phyloP scores from a whole-genome alignment of 331 rosid species.

The Saraca asoca region DNA sequence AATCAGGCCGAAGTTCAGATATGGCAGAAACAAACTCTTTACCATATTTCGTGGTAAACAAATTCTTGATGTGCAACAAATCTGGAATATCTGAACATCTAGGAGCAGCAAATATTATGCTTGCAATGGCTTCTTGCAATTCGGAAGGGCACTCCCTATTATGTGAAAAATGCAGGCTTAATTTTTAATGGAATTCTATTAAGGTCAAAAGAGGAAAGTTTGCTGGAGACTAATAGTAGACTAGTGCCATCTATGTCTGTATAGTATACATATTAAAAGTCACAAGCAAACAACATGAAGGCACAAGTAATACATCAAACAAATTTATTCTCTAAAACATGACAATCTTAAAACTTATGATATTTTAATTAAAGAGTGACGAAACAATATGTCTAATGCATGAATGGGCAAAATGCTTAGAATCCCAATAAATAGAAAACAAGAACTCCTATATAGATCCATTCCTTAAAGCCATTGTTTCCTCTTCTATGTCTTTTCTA shows the following conservation, averaged over 20 bases:
- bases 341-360: too few relatives aligned
- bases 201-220: neutral
- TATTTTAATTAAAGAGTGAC: too few relatives aligned
- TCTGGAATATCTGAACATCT: constrained; percentile 97
- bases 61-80: constrained; percentile 78
- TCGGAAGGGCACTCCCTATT: constrained; percentile 89
- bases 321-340: too few relatives aligned
- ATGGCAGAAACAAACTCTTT: constrained; percentile 73
- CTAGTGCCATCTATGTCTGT: neutral
- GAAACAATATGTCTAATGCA: too few relatives aligned
- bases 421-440: too few relatives aligned
- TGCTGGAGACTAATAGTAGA: constrained; percentile 22
- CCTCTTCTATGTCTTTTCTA: too few relatives aligned
- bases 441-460: too few relatives aligned
- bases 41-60: constrained; percentile 86
- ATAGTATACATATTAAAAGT: too few relatives aligned
- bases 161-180: constrained; percentile 30
- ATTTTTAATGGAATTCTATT: constrained; percentile 6
- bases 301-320: too few relatives aligned
- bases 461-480: too few relatives aligned
- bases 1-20: constrained; percentile 97
- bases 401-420: too few relatives aligned
- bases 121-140: constrained; percentile 89
- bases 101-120: constrained; percentile 94
- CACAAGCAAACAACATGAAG: too few relatives aligned